Evolutionary conservation across 176 grass and related monocot species (phyloP).

Genomic region (Aechmea fasciata): DNA sequence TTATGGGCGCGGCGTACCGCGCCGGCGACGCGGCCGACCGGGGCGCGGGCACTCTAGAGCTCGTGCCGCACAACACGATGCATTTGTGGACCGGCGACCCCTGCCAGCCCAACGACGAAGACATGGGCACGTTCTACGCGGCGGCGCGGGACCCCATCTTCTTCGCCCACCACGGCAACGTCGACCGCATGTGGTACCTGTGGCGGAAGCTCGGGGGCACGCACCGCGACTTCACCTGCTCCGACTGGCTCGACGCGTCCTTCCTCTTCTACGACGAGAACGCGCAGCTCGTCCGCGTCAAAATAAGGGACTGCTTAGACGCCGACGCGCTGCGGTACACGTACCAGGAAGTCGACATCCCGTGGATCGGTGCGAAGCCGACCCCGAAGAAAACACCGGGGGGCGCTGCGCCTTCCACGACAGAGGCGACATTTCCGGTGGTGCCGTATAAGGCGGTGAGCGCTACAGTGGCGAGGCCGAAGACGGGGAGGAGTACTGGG

Average conservation of each 20-base stretch:
- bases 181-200: conserved; percentile 58
- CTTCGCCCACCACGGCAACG: conserved; percentile 59
- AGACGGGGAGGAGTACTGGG: conserved; percentile 13
- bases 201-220: conserved; percentile 21
- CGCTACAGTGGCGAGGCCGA: conserved; percentile 32
- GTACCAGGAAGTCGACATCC: conserved; percentile 52
- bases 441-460: conserved; percentile 19
- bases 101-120: conserved; percentile 24
- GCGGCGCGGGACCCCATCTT: conserved; percentile 53
- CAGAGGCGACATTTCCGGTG: conserved; percentile 29
- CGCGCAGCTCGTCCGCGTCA: conserved; percentile 42
- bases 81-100: conserved; percentile 39
- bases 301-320: conserved; percentile 47
- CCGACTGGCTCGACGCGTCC: conserved; percentile 58
- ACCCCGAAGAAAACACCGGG: neutral
- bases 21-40: conserved; percentile 37
- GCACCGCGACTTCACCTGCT: conserved; percentile 34
- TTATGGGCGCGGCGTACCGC: conserved; percentile 52
- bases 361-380: conserved; percentile 36
- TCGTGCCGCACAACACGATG: conserved; percentile 24
- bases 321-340: conserved; percentile 26
- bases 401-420: neutral
- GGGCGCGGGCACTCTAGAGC: conserved; percentile 33
- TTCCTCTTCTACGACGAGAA: conserved; percentile 94
- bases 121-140: conserved; percentile 73